Evolutionary conservation across 306 rosid genomes (phyloP).

Genomic region (Glycine soja): DNA sequence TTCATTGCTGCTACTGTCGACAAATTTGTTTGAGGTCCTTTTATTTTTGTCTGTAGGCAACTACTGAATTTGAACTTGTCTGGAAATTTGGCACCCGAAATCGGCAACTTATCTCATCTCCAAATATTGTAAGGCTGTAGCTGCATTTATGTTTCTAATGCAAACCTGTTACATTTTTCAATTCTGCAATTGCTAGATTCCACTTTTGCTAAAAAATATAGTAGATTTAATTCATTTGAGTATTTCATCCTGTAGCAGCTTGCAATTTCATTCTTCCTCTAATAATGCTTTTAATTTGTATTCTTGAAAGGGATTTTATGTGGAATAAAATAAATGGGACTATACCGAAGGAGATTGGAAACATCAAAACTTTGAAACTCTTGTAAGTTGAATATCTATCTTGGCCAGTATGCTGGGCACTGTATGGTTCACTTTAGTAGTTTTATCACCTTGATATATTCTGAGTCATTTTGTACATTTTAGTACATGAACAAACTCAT

Average conservation of each 20-base stretch:
- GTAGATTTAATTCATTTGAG: slow-evolving; percentile 28
- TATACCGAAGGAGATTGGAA: slow-evolving; percentile 90
- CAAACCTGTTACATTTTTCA: slow-evolving; percentile 4
- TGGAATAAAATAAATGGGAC: slow-evolving; percentile 82
- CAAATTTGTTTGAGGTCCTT: slow-evolving; percentile 12
- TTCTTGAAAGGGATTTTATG: slow-evolving; percentile 81
- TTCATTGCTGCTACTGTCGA: background rate
- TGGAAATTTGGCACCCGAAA: slow-evolving; percentile 78
- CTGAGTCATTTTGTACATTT: slow-evolving; percentile 4
- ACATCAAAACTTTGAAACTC: slow-evolving; percentile 68
- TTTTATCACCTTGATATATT: slow-evolving; percentile 5
- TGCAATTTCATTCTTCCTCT: slow-evolving; percentile 40
- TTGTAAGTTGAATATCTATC: slow-evolving; percentile 64
- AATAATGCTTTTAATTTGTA: slow-evolving; percentile 36
- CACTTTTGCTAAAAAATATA: slow-evolving; percentile 32
- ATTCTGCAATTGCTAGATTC: slow-evolving; percentile 13
- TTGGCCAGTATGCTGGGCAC: slow-evolving; percentile 5
- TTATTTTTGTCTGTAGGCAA: slow-evolving; percentile 66
- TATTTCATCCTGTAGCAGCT: slow-evolving; percentile 28
- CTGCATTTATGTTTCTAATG: slow-evolving; percentile 24
- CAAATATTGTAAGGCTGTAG: slow-evolving; percentile 67
- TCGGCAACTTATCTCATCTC: slow-evolving; percentile 68
- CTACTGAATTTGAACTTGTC: slow-evolving; percentile 63
- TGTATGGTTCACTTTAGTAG: background rate
- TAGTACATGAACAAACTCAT: background rate